Evolutionary conservation across 352 stramenopile species (phyloP).

Genomic region (Globisporangium viniferum): DNA sequence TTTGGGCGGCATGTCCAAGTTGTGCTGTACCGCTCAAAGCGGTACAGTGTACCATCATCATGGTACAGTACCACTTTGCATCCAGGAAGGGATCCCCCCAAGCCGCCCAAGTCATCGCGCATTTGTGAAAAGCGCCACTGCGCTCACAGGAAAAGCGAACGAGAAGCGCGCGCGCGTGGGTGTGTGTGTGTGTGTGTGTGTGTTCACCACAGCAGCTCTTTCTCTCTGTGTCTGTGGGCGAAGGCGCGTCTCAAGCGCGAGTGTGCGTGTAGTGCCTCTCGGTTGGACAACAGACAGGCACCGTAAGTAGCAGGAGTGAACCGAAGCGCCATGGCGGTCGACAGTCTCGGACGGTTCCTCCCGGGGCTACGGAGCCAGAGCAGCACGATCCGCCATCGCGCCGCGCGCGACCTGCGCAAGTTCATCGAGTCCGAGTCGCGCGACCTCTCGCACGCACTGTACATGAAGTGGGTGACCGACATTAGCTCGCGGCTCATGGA

Average conservation of each 20-base stretch:
- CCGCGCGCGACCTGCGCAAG: conserved; percentile 69
- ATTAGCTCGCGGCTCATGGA: conserved; percentile 82
- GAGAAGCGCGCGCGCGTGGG: background rate
- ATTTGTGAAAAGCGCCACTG: conserved; percentile 1
- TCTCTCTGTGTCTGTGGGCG: background rate
- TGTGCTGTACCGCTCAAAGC: background rate
- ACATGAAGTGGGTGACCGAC: conserved; percentile 87
- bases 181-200: background rate
- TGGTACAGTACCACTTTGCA: background rate
- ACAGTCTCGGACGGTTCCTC: conserved; percentile 76
- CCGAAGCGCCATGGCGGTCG: conserved; percentile 14
- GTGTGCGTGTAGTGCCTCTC: background rate
- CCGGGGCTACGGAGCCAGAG: conserved; percentile 68
- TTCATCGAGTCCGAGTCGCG: conserved; percentile 87
- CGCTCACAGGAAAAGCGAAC: background rate
- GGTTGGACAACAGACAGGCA: background rate
- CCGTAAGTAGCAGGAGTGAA: background rate
- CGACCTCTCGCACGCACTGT: conserved; percentile 78
- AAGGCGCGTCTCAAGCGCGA: background rate
- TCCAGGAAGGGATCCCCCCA: background rate
- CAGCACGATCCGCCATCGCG: conserved; percentile 54
- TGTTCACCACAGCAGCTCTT: background rate
- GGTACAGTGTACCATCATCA: background rate
- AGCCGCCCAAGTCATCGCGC: background rate
- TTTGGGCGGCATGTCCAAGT: no score